Base-by-base conservation (phyloP, 2,329 filamentous ascomycete genomes). In the Coleophoma eucalyptorum region DNA sequence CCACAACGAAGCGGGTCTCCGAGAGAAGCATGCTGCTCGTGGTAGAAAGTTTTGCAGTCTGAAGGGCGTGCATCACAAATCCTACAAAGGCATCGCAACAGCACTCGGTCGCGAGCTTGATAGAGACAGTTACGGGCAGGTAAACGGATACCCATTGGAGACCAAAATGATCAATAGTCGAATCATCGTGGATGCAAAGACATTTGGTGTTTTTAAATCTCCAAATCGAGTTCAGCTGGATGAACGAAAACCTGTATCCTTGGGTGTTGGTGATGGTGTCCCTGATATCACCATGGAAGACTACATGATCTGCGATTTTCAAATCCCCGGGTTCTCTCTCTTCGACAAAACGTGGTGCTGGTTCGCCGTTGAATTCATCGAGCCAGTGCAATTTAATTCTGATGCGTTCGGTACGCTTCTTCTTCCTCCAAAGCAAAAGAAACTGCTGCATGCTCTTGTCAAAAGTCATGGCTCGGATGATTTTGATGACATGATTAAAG, bases 321-420 rank as follows among this genome's bases (percentile, higher is more conserved):
- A 48, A n/a, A 26, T 57, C 12, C 47, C 52, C 10, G 56, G 52
- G 2, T 57, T 55, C 18, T 52, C 50, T 11, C 49, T 58, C 8
- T 31, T 47, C 12, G 54, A 50, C 10, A 53, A 59, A 49, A 50
- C 48, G 10, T 59, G 58, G 48, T 53, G 51, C 15, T 46, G 18
- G 15, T 52, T 55, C 21, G 48, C 41, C 13, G 41, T 43, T 8
- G 41, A 43, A 4, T 11, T 43, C 10, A 43, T 43, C 7, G 16
- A 43, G 20, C 15, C 18, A 8, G 41, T 43, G 18, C 1, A 19
- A 20, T 43, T 43, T 26, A 91, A 94, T 62, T 80, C 86, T 34
- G 77, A 81, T 12, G 90, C 90, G 0, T 95, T 92, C 68, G 80
- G 86, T 44, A 90, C 85, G 0, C 75, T 95, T 18, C 89, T 95